Conservation (phyloP, 768 basidiomycete species). For the Cystofilobasidium bisporidii region DNA sequence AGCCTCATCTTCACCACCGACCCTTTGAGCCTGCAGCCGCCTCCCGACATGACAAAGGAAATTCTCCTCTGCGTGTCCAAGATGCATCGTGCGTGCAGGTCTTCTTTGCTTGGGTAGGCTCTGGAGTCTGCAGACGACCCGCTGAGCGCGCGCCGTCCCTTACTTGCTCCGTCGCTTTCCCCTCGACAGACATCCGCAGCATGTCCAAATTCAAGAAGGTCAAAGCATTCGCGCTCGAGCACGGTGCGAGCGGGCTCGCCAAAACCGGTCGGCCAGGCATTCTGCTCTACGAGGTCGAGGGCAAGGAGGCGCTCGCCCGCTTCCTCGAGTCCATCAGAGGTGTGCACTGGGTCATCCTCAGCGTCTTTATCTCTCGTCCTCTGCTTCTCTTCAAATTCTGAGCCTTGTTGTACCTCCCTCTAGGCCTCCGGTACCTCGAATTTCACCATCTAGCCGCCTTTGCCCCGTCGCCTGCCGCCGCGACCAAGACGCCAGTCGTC, state of each 20-base stretch:
- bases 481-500: background rate
- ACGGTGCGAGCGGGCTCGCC: constrained; percentile 1
- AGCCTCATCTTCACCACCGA: background rate
- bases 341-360: too few relatives aligned
- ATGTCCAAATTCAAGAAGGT: constrained; percentile 21
- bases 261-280: constrained; percentile 18
- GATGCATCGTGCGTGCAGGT: constrained; percentile 19
- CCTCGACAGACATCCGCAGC: constrained; percentile 12
- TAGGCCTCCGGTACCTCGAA: constrained; percentile 23
- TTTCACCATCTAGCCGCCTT: constrained; percentile 17
- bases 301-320: background rate
- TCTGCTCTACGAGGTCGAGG: constrained; percentile 18
- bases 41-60: background rate
- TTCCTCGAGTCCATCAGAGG: constrained; percentile 19
- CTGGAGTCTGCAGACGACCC: background rate
- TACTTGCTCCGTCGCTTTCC: too few relatives aligned
- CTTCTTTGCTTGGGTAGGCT: background rate
- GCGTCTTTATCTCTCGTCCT: too few relatives aligned
- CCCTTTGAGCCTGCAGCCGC: too few relatives aligned
- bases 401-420: background rate
- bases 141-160: too few relatives aligned
- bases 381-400: too few relatives aligned
- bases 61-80: constrained; percentile 22
- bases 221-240: constrained; percentile 8
- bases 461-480: background rate